Evolutionary conservation across 1,139 yeast species (phyloP).

Genomic region (Pichia sp.): DNA sequence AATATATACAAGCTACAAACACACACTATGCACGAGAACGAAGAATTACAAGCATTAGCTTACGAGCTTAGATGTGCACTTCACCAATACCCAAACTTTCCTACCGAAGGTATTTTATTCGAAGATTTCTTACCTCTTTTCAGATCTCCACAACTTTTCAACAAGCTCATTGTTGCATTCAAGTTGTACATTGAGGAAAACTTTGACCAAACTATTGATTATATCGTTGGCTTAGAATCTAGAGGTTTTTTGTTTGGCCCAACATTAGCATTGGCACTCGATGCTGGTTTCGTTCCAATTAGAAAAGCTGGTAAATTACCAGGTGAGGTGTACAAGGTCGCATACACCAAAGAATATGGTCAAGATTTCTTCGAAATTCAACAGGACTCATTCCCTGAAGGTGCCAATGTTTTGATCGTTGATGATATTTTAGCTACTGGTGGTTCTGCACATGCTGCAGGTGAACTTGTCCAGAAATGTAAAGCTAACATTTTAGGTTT

Average conservation of each 20-base stretch:
- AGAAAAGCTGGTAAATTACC: slow-evolving; percentile 96
- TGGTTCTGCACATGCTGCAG: slow-evolving; percentile 94
- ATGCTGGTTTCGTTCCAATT: slow-evolving; percentile 89
- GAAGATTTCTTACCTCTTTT: slow-evolving; percentile 96
- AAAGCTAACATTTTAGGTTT: slow-evolving; percentile 76
- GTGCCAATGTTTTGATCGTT: slow-evolving; percentile 77
- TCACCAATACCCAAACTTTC: slow-evolving; percentile 89
- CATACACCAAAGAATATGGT: slow-evolving; percentile 89
- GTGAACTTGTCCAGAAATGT: slow-evolving; percentile 62
- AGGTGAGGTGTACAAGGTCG: slow-evolving; percentile 70
- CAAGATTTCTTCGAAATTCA: slow-evolving; percentile 86
- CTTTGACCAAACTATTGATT: slow-evolving; percentile 61
- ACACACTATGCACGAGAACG: slow-evolving; percentile 13
- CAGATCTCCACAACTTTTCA: slow-evolving; percentile 74
- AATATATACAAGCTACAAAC: neutral
- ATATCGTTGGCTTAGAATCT: slow-evolving; percentile 89
- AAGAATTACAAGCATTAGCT: slow-evolving; percentile 37
- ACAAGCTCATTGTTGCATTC: slow-evolving; percentile 76
- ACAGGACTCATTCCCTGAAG: slow-evolving; percentile 71
- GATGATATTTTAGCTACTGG: slow-evolving; percentile 98
- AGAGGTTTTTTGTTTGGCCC: slow-evolving; percentile 98
- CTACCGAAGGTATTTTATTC: slow-evolving; percentile 84
- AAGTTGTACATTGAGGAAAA: slow-evolving; percentile 62
- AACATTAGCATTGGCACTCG: slow-evolving; percentile 80
- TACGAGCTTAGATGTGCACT: slow-evolving; percentile 59